phyloP scores from a whole-genome alignment of 768 basidiomycete genomes.

The Xerocomellus dryophilus region DNA sequence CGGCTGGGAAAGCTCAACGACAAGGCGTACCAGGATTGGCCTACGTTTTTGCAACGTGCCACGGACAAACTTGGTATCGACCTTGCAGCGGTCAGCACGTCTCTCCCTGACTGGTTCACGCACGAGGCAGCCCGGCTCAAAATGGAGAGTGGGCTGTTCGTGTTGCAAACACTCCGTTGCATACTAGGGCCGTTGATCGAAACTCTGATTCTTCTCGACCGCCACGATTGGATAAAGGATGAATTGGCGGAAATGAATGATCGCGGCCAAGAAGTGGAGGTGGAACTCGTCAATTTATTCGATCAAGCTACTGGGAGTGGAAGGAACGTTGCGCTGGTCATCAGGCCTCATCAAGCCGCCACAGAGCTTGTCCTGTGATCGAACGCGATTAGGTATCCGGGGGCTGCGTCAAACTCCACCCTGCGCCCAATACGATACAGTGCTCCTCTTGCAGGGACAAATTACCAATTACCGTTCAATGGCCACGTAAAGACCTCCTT shows the following conservation, averaged over 20 bases:
- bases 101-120: conserved; percentile 21
- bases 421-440: conserved; percentile 6
- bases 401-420: conserved; percentile 3
- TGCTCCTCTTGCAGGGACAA: conserved; percentile 3
- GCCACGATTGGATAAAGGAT: conserved; percentile 54
- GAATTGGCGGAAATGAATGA: conserved; percentile 27
- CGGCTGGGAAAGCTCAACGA: conserved; percentile 53
- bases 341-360: conserved; percentile 45
- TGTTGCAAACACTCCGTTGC: conserved; percentile 66
- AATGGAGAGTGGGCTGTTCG: conserved; percentile 46
- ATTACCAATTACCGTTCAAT: conserved; percentile 22
- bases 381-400: conserved; percentile 4
- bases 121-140: conserved; percentile 22
- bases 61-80: conserved; percentile 27
- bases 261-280: conserved; percentile 29
- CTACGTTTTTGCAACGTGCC: conserved; percentile 42
- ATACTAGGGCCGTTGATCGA: conserved; percentile 68
- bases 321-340: conserved; percentile 63
- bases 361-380: conserved; percentile 1
- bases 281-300: conserved; percentile 62
- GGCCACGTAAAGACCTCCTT: conserved; percentile 57
- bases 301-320: conserved; percentile 72
- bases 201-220: conserved; percentile 60
- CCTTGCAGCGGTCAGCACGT: conserved; percentile 3
- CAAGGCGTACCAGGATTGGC: conserved; percentile 48